Conservation (phyloP, 495 filamentous ascomycete species). For the Podospora pseudocomata region DNA sequence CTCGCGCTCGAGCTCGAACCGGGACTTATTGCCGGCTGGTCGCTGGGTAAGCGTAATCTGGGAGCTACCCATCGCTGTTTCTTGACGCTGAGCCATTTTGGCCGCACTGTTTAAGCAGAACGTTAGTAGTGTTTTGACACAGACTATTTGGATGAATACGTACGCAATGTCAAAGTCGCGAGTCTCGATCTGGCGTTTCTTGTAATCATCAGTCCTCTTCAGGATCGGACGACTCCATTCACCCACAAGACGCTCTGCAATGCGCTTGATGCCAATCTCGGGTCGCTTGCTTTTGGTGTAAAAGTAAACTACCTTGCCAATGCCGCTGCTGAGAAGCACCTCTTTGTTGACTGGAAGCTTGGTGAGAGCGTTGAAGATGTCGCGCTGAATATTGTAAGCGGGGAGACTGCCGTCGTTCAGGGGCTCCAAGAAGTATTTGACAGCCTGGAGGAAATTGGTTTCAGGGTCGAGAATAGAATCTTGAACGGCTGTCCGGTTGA, state of each 20-base stretch:
- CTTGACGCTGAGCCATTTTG: conserved; percentile 45
- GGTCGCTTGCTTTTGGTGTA: conserved; percentile 92
- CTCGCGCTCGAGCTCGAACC: conserved; percentile 62
- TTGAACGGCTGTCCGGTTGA: conserved; percentile 84
- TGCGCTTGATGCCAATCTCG: conserved; percentile 82
- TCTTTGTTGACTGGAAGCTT: conserved; percentile 87
- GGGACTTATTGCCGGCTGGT: conserved; percentile 36
- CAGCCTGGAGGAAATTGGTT: conserved; percentile 88
- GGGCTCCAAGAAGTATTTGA: conserved; percentile 96
- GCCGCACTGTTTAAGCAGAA: conserved; percentile 44
- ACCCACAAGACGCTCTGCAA: conserved; percentile 80
- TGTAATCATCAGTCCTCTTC: conserved; percentile 87
- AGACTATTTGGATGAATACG: conserved; percentile 33
- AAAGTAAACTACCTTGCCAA: conserved; percentile 93
- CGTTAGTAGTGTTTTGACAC: conserved; percentile 18
- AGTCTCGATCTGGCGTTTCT: conserved; percentile 64
- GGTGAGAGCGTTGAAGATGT: conserved; percentile 76
- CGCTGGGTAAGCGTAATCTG: conserved; percentile 47
- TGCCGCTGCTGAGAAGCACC: conserved; percentile 79
- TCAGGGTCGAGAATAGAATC: conserved; percentile 83
- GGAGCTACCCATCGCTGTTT: conserved; percentile 34
- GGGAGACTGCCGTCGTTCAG: conserved; percentile 88
- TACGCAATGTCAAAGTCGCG: conserved; percentile 53
- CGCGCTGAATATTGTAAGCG: conserved; percentile 94
- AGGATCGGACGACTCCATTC: conserved; percentile 98